Base-by-base conservation (phyloP, 1,284 basidiomycete species). In the Melampsora larici-populina region DNA sequence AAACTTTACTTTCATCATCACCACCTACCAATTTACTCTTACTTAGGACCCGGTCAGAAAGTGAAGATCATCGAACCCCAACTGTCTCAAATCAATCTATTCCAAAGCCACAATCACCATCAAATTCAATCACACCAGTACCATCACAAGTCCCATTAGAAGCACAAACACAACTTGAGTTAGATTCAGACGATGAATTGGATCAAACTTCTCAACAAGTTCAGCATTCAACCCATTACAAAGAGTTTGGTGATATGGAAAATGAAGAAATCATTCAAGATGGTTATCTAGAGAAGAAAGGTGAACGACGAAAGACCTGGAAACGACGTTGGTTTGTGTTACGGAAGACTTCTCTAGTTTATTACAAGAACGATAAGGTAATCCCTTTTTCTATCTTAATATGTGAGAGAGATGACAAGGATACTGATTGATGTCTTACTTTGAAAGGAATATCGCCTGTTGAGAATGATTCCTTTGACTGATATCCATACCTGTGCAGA, bases 311-410 rank as follows among this genome's bases (percentile, higher is more conserved):
- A 84, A 98, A 97, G 93, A 93, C 91, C 0, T 99, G 96, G 96
- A 98, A 98, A 87, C 95, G 95, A 86, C 89, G 96, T 49, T 99
- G 96, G 96, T 99, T 98, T 81, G 97, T 99, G 0, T 86, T 99
- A 78, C 89, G 96, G 18, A 89, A 92, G 0, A 92, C 91, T 21
- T 93, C 95, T 84, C 86, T 99, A 68, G 94, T 94, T 17, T 97
- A 97, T 86, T 99, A 99, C 89, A 98, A 98, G 87, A 94, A 90
- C 78, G 91, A 92, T 69, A 86, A 86, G 83, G 86, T 86, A 66
- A 4, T 33, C 7, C 36, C 5, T 70, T 74, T 65, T 51, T 48
- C 70, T 40, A 51, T 24, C 9, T 8, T 36, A 33, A 40, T 11
- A 9, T 9, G 26, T 21, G 18, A 68, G 33, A 24, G 64, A 21